Evolutionary conservation across 148 eudicot genomes (phyloP), one percentile per base, ranked within the genome.

Genomic region (Limonium bicolor): DNA sequence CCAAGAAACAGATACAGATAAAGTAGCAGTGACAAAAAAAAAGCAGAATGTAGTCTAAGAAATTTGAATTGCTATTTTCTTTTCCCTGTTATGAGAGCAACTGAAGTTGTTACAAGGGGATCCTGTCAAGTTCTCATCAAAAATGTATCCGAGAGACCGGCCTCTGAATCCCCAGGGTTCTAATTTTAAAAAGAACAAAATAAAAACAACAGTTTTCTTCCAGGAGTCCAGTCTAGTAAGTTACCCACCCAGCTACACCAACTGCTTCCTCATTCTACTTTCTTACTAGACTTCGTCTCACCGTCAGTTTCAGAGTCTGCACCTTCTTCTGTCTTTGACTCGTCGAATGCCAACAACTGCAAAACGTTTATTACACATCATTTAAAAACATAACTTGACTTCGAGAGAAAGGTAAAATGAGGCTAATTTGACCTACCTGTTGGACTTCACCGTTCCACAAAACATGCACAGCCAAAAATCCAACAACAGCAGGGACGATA

Each of bases 331-430:
- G 68, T 46, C 66, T 83, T 83, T 1, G 94, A 67, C 66, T 88
- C 97, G 7, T 90, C 87, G 39, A 84, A 90, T 39, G 64, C 97
- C 80, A 90, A 50, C 62, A 90, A 53, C 97, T 90, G 83, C 77
- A 58, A 10, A 45, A 12, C n/a, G n/a, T n/a, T n/a, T n/a, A n/a
- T n/a, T n/a, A n/a, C n/a, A n/a, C n/a, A n/a, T n/a, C n/a, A n/a
- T n/a, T n/a, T n/a, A n/a, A n/a, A n/a, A n/a, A n/a, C n/a, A n/a
- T n/a, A n/a, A n/a, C n/a, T n/a, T n/a, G n/a, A n/a, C n/a, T n/a
- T n/a, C 20, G 21, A 20, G 26, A 25, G 34, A 27, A 41, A 19
- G 14, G 16, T n/a, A 47, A 18, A 33, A 48, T 50, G n/a, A n/a
- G n/a, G n/a, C n/a, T n/a, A n/a, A n/a, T n/a, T n/a, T n/a, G n/a